phyloP scores from a whole-genome alignment of 495 filamentous ascomycete genomes.

The Aspergillus homomorphus region DNA sequence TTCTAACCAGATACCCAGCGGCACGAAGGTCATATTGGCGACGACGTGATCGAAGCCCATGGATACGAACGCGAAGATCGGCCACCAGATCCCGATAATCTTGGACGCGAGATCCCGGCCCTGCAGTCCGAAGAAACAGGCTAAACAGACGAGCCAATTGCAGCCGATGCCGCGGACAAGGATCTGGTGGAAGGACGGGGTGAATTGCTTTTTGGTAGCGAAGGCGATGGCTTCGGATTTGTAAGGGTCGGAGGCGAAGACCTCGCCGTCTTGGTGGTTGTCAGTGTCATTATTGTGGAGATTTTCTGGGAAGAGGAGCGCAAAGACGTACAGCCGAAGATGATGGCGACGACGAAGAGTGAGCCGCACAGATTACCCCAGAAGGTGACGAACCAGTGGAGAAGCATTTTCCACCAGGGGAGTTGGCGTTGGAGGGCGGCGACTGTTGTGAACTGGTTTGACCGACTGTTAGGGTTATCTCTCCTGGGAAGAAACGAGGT shows the following conservation, averaged over 20 bases:
- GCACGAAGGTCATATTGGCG: conserved; percentile 65
- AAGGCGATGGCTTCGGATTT: conserved; percentile 46
- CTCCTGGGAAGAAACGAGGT: neutral
- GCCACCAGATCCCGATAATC: conserved; percentile 62
- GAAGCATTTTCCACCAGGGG: conserved; percentile 45
- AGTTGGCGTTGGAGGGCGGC: conserved; percentile 52
- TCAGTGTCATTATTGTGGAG: neutral
- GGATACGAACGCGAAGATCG: conserved; percentile 57
- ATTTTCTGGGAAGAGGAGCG: neutral
- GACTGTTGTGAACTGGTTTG: conserved; percentile 49
- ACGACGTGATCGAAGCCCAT: conserved; percentile 61
- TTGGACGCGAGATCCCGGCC: conserved; percentile 56
- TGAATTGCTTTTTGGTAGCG: conserved; percentile 55
- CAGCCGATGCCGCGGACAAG: conserved; percentile 60
- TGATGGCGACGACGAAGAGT: conserved; percentile 56
- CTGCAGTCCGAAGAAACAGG: conserved; percentile 54
- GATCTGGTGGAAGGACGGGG: conserved; percentile 55
- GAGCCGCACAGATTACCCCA: conserved; percentile 59
- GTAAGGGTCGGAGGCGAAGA: conserved; percentile 53
- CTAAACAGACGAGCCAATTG: conserved; percentile 64
- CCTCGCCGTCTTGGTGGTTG: conserved; percentile 46
- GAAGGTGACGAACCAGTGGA: conserved; percentile 57
- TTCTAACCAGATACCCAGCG: conserved; percentile 51
- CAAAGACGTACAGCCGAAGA: conserved; percentile 52
- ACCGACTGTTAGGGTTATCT: conserved; percentile 1